Conservation (phyloP, 306 rosid genomes). For the Vicia faba region DNA sequence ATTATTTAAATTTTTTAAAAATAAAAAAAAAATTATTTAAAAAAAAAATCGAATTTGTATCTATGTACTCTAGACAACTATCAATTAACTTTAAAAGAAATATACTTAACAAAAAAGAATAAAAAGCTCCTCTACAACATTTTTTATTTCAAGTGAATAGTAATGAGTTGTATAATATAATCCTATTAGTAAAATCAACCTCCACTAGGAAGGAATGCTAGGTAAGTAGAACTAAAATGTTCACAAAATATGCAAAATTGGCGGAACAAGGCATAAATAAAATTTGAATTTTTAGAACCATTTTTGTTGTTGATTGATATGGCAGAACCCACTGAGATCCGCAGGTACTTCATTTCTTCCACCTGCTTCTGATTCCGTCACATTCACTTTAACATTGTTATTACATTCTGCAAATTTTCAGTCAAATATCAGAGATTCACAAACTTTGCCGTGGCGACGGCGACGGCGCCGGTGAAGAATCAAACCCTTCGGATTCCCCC, state of each 20-base stretch:
- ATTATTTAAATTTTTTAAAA: too few relatives aligned
- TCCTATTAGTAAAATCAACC: too few relatives aligned
- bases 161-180: too few relatives aligned
- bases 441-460: slow-evolving; percentile 39
- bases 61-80: too few relatives aligned
- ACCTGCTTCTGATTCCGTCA: not conserved
- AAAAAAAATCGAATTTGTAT: too few relatives aligned
- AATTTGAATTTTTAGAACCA: slow-evolving; percentile 24
- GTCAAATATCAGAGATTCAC: slow-evolving; percentile 57
- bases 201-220: too few relatives aligned
- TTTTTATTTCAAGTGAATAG: too few relatives aligned
- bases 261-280: not conserved
- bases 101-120: too few relatives aligned
- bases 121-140: too few relatives aligned
- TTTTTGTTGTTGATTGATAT: not conserved
- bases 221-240: not conserved
- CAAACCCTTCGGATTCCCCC: slow-evolving; percentile 41
- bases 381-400: not conserved
- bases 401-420: slow-evolving; percentile 31
- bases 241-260: not conserved
- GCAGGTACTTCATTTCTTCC: slow-evolving; percentile 46
- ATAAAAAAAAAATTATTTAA: too few relatives aligned
- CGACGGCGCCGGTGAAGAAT: not conserved
- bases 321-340: slow-evolving; percentile 33
- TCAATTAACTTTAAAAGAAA: too few relatives aligned